Evolutionary conservation across 129 eudicot species (phyloP).

Genomic region (Flaveria sonorensis): DNA sequence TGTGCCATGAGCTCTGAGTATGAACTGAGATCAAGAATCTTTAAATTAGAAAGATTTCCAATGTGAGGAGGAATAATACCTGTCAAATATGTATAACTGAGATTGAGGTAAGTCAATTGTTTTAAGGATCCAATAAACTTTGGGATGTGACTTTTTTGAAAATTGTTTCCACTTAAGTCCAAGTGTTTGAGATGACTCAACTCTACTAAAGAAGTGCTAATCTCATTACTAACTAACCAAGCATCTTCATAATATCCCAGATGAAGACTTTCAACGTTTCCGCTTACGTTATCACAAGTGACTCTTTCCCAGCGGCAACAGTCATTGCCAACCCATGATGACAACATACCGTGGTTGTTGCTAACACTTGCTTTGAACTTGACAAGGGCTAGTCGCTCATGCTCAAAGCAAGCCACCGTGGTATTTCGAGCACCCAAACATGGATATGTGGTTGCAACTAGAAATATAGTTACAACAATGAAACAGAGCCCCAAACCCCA

Average conservation of each 20-base stretch:
- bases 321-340: slow-evolving; percentile 6
- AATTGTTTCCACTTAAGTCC: not conserved
- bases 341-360: not conserved
- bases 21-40: not conserved
- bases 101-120: not conserved
- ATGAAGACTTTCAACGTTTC: not conserved
- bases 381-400: slow-evolving; percentile 4
- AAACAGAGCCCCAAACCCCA: not conserved
- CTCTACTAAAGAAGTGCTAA: not conserved
- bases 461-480: not conserved
- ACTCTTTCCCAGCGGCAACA: slow-evolving; percentile 1
- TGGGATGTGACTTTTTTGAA: not conserved
- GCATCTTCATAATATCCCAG: not conserved
- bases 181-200: not conserved
- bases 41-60: not conserved
- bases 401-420: not conserved
- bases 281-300: not conserved
- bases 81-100: not conserved
- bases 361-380: not conserved
- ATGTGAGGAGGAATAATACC: not conserved
- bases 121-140: not conserved
- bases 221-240: not conserved
- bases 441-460: not conserved
- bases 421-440: not conserved
- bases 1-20: too few relatives aligned